phyloP scores from a whole-genome alignment of 2,329 filamentous ascomycete genomes.

The Neocucurbitaria cava region DNA sequence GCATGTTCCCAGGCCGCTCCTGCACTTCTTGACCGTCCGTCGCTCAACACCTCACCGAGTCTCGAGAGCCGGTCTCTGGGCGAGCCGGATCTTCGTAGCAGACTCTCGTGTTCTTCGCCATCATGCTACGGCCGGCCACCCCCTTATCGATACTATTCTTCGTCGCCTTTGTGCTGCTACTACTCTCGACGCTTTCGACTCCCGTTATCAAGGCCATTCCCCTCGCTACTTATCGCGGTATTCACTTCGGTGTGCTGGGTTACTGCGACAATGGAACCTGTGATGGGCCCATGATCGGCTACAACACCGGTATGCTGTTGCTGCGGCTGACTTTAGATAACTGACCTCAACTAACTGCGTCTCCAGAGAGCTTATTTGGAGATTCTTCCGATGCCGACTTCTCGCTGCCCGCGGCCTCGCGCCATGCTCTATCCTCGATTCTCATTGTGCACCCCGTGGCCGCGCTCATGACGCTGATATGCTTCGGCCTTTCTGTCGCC shows the following conservation, averaged over 20 bases:
- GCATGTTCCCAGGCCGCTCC: constrained; percentile 10
- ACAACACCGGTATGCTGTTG: constrained; percentile 73
- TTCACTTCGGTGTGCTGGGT: constrained; percentile 91
- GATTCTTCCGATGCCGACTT: constrained; percentile 60
- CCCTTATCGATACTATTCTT: constrained; percentile 87
- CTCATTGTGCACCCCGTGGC: constrained; percentile 93
- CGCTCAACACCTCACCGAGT: constrained; percentile 26
- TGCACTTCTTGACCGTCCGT: constrained; percentile 9
- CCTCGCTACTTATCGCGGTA: constrained; percentile 76
- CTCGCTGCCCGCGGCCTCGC: constrained; percentile 68
- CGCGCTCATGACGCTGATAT: constrained; percentile 82
- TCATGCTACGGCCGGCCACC: constrained; percentile 89
- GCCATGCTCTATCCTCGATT: constrained; percentile 79
- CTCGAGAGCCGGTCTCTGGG: constrained; percentile 39
- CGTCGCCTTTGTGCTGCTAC: constrained; percentile 80
- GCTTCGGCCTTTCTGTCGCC: constrained; percentile 78
- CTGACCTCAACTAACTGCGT: constrained; percentile 18
- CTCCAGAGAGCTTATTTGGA: constrained; percentile 56
- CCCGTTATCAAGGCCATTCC: constrained; percentile 87
- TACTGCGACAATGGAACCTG: constrained; percentile 74
- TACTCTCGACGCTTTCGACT: constrained; percentile 88
- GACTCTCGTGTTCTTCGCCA: constrained; percentile 47
- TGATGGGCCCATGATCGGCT: constrained; percentile 80
- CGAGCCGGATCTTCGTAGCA: constrained; percentile 33
- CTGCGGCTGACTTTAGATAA: neutral